Evolutionary conservation across 2,329 filamentous ascomycete genomes (phyloP), one percentile per base, ranked within the genome.

Genomic region (Salinomyces thailandicus): DNA sequence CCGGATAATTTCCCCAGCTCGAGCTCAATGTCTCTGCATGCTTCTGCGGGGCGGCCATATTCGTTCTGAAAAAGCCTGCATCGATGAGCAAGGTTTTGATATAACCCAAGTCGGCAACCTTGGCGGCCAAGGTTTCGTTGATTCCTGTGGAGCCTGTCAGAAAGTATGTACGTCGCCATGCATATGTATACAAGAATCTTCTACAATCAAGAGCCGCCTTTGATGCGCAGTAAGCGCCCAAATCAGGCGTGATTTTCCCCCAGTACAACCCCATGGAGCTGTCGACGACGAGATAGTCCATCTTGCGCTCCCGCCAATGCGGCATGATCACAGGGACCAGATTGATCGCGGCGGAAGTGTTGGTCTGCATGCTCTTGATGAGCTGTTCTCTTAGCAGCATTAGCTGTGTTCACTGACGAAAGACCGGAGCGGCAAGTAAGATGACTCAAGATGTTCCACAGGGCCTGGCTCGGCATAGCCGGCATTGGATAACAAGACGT

Each of bases 401-500:
- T n/a, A n/a, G n/a, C n/a, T n/a, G n/a, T n/a, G n/a, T n/a, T n/a
- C n/a, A n/a, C n/a, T n/a, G n/a, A n/a, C n/a, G n/a, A n/a, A n/a
- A n/a, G n/a, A n/a, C n/a, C n/a, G n/a, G n/a, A n/a, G n/a, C n/a
- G n/a, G n/a, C n/a, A n/a, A n/a, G n/a, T n/a, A n/a, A n/a, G n/a
- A n/a, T n/a, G n/a, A n/a, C 36, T 13, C 30, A 5, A 33, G 12
- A 7, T 40, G 28, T 24, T 40, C 37, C n/a, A 33, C 37, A 4
- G 33, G 9, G 18, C 20, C 28, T 5, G 19, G n/a, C 16, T 36
- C 9, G 8, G 16, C 38, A 45, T 42, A 34, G 19, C 43, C 32
- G 15, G 46, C 35, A 29, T 37, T 42, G 29, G 36, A 7, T 33
- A 42, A 17, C 3, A 41, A 29, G 14, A 44, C 36, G 20, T 44